Base-by-base conservation (phyloP, 2,329 filamentous ascomycete species). In the Colletotrichum zoysiae region DNA sequence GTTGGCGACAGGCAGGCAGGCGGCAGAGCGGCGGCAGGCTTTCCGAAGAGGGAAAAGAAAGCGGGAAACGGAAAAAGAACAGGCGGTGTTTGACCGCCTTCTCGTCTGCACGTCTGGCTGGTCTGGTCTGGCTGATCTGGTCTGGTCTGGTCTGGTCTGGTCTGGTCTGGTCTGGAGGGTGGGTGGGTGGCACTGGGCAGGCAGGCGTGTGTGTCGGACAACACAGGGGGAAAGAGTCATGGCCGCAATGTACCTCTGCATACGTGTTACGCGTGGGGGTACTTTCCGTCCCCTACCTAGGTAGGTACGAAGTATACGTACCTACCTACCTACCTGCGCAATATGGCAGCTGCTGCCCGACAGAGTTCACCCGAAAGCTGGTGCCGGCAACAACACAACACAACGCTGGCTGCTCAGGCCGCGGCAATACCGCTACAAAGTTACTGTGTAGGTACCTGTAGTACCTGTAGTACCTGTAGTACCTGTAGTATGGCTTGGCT, bases 51-150 rank as follows among this genome's bases (percentile, higher is more conserved):
- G 5, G 16, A 33, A 51, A 60, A 56, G 38, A 55, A 71, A 60
- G 63, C 58, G 69, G 69, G 64, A 71, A 60, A 69, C 53, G 69
- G 69, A 63, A 71, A 59, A 69, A 58, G 60, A 70, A 73, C 42
- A 42, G 70, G 70, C 70, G 70, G 70, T 73, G 70, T 73, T 73
- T 73, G 70, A 73, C 70, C 70, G 70, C 66, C 70, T 73, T 73
- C 51, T 55, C 55, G 40, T 11, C 59, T 42, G 50, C 35, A 67
- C 44, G 44, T 46, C 44, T 44, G 48, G 30, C 30, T 30, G 30
- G 67, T 8, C 42, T n/a, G n/a, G n/a, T n/a, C n/a, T n/a, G n/a
- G n/a, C n/a, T n/a, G n/a, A n/a, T n/a, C 26, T 26, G 26, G 26
- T 26, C 30, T 30, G 30, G 67, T 8, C 42, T 20, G 55, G 44